Evolutionary conservation across 169 alveolate genomes (phyloP).

Genomic region (Plasmodium gonderi): DNA sequence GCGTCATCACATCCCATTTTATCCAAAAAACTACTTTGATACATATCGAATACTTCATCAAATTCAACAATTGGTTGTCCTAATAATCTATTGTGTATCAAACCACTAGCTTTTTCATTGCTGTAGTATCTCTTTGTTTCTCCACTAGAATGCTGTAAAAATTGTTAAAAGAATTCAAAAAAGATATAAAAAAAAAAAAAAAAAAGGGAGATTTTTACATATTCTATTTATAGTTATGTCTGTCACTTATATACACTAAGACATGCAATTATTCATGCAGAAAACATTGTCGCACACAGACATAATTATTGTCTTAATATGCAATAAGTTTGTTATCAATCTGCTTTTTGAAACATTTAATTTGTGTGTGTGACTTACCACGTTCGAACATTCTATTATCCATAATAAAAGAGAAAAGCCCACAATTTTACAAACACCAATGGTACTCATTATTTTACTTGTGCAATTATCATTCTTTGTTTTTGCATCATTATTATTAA

Average conservation of each 20-base stretch:
- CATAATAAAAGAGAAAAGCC: background rate
- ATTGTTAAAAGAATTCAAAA: background rate
- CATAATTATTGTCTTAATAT: background rate
- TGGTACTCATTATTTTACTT: background rate
- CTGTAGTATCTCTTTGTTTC: background rate
- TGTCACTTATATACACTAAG: background rate
- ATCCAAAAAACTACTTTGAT: conserved; percentile 7
- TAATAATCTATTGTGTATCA: background rate
- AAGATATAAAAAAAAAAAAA: background rate
- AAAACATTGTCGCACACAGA: background rate
- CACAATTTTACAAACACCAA: background rate
- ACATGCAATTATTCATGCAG: background rate
- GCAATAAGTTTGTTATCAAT: background rate
- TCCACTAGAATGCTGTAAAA: background rate
- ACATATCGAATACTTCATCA: conserved; percentile 9
- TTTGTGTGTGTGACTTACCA: background rate
- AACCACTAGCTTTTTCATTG: background rate
- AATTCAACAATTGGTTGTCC: conserved; percentile 8
- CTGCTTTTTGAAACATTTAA: background rate
- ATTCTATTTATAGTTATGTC: background rate
- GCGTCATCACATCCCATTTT: conserved; percentile 29
- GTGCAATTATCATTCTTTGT: background rate
- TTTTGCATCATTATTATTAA: background rate
- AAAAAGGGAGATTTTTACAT: too few species aligned
- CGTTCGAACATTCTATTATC: background rate